Evolutionary conservation across 192 early-diverging fungal genomes (phyloP), one percentile per base, ranked within the genome.

Genomic region (Ramicandelaber brevisporus): DNA sequence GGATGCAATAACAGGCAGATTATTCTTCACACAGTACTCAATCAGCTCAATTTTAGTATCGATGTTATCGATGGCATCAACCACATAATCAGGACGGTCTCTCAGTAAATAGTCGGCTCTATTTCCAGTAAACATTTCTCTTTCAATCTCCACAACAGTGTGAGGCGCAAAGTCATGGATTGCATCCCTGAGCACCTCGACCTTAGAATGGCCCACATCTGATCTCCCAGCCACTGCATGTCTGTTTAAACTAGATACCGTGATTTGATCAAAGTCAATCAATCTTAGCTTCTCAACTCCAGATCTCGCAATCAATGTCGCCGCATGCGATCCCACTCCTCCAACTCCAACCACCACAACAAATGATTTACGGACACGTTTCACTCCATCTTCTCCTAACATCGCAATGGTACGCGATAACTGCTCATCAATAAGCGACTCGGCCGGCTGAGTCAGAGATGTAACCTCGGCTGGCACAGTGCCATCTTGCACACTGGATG

Each of bases 201-300:
- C 78, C 53, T 97, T 93, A 26, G 85, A 67, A 1, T 63, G 83
- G 3, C 87, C 85, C 4, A 92, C 83, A 40, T 83, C 84, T 1
- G 63, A 67, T n/a, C 73, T 67, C 0, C 72, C 78, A 4, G 87
- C 87, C 2, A 90, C 81, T 0, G 85, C 83, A 31, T 96, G 90
- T 22, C 90, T 59, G 49, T 97, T 97, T 35, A 97, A 55, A n/a
- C 63, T 69, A 21, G 80, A 84, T 13, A 93, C 51, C 1, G 86
- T 81, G 9, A 97, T 88, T 50, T 93, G 86, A 53, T 97, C 92
- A 55, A 97, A 97, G 34, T 97, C 92, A 30, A 97, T 85, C 18
- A 97, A 46, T 11, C 88, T 65, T 20, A 97, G 53, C 16, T 59
- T 59, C 35, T 70, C 68, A 1, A 92, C 77, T 13, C 90, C 92